Evolutionary conservation across 1,284 basidiomycete species (phyloP), one percentile per base, ranked within the genome.

Genomic region (Boletus semigastroideus): DNA sequence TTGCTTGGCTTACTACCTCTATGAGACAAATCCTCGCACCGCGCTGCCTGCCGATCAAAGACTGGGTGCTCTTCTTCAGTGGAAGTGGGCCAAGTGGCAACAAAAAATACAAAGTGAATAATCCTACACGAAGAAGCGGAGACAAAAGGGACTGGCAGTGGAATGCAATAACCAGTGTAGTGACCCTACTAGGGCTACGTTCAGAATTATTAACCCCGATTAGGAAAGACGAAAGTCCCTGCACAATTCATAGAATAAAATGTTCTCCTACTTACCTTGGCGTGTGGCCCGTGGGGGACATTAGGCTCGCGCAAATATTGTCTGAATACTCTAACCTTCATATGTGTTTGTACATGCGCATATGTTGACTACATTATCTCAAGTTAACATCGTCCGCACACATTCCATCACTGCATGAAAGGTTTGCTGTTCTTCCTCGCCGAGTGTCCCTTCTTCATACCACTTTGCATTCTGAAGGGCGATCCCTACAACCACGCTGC

Each of bases 1-100:
- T 17, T 69, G 86, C 40, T 73, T 94, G 40, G 92, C 92, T 1
- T 94, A 86, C 69, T 84, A 90, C 66, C 80, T 95, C 20, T 82
- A 90, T 71, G 92, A 94, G 69, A 88, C 78, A 37, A 86, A 94
- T 68, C 92, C 92, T 6, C 83, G 92, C 46, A 90, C 86, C 2
- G 84, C 82, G 11, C 78, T 86, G 14, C 74, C 81, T 2, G 73
- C 77, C n/a, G 84, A 87, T 9, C 78, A 91, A 57, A 82, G 79
- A 31, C 72, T 95, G 20, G 55, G 67, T 8, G 74, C 80, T 42
- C 79, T 95, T 34, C 53, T 87, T 16, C 70, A 64, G 20, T 94
- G 92, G 91, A 92, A 89, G 68, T 83, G 78, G 76, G 65, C 56
- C 19, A 69, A 70, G 52, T 57, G 56, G 58, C 62, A 59, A 45